Percentiles rank a stretch among this genome's conserved stretches.
These are phyloP conservation scores for Sclerotinia sclerotiorum DNA, from an alignment of 2,329 filamentous ascomycete genomes.

Conservation along the genomic window DNA sequence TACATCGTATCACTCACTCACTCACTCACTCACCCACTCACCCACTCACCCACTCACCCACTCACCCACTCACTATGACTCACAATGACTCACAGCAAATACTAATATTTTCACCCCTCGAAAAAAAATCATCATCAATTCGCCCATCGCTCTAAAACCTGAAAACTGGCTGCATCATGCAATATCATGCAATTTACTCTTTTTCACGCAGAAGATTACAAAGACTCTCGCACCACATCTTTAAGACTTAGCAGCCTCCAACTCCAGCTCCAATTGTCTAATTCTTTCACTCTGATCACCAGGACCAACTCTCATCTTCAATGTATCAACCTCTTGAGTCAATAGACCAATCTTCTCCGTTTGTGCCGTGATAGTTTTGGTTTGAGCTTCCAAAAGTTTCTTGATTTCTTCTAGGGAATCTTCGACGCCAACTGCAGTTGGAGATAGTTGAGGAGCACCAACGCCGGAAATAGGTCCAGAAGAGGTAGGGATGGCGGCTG, in stretches of 20 bases:
- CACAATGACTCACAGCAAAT: too few relatives aligned
- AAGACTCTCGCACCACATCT: not conserved
- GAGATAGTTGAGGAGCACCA: constrained; percentile 35
- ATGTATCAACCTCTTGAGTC: constrained; percentile 70
- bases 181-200: not conserved
- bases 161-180: constrained; percentile 7
- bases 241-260: constrained; percentile 60
- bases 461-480: constrained; percentile 42
- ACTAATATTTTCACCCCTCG: not conserved
- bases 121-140: constrained; percentile 4
- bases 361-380: constrained; percentile 73
- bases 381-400: constrained; percentile 72
- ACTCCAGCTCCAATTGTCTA: constrained; percentile 65
- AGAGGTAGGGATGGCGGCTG: constrained; percentile 41
- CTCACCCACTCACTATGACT: too few relatives aligned
- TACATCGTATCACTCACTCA: not conserved
- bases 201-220: not conserved
- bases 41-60: too few relatives aligned
- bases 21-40: too few relatives aligned
- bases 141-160: constrained; percentile 9
- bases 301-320: constrained; percentile 74
- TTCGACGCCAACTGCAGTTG: constrained; percentile 52
- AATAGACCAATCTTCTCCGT: constrained; percentile 71
- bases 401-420: constrained; percentile 75
- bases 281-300: constrained; percentile 62